Conservation (phyloP, 257 asterid species). For the Fraxinus excelsior region DNA sequence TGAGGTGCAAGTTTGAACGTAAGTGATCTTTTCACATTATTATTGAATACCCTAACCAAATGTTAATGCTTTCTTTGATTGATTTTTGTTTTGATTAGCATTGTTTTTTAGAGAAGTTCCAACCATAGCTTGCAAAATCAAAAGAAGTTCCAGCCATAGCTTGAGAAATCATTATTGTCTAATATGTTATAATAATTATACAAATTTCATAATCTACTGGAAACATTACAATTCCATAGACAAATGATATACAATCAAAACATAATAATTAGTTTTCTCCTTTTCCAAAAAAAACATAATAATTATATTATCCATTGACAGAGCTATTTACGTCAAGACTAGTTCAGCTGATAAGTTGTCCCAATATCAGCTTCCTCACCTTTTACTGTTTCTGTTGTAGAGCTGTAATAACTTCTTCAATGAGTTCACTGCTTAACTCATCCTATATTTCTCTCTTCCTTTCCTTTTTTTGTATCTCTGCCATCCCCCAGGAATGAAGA, state of each 20-base stretch:
- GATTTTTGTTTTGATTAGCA: neutral
- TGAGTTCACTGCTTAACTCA: neutral
- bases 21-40: slow-evolving; percentile 31
- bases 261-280: neutral
- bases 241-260: too few species aligned
- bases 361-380: neutral
- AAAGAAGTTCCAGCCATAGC: too few species aligned
- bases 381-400: neutral
- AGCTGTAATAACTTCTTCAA: neutral
- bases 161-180: neutral
- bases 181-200: neutral
- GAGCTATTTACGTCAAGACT: neutral
- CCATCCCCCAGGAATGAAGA: neutral
- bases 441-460: neutral
- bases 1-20: slow-evolving; percentile 84
- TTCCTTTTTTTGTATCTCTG: neutral
- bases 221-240: neutral
- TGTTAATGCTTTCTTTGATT: neutral
- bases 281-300: too few species aligned
- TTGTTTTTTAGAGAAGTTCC: neutral
- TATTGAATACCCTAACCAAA: neutral
- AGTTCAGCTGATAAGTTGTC: neutral
- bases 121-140: neutral
- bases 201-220: neutral
- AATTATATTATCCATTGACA: neutral